Evolutionary conservation across 2,329 filamentous ascomycete species (phyloP), one percentile per base, ranked within the genome.

Genomic region (Domatiomyces catenatus): DNA sequence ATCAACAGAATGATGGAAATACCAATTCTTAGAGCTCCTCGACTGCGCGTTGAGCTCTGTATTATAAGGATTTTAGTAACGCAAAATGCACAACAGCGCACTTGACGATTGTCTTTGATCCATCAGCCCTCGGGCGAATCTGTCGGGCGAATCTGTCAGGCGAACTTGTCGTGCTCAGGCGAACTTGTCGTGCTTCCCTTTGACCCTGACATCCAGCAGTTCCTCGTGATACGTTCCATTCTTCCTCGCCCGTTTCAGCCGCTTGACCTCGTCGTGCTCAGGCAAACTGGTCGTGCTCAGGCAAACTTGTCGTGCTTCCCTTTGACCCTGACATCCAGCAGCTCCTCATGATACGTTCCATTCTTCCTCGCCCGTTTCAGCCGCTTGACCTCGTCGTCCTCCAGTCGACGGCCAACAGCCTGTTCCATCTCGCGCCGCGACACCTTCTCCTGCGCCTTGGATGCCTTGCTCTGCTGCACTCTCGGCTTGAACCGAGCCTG

Each of bases 401-500:
- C 77, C 49, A 95, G 66, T 51, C 72, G 74, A 54, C 88, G 71
- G 1, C 89, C 89, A 0, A 83, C 86, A 2, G 84, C 81, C 45
- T 80, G 81, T 68, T 95, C 89, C 46, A 95, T 70, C 68, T 95
- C 87, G 61, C 83, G 83, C 54, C 85, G 76, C 61, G 82, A 90
- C 51, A 98, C 86, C 71, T 90, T 94, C 60, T 90, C 82, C 58
- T 77, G 75, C 0, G 85, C 84, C 70, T 84, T 92, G 56, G 86
- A 84, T 63, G 89, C 87, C 68, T 89, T 93, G 0, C 75, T 78
- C 8, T 83, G 83, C 67, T 83, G 85, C 45, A 92, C 67, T 55
- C 77, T 77, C 7, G 90, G 89, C 72, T 95, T 95, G 71, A 94
- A 96, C 48, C 86, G 76, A 19, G 90, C 87, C 70, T 96, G 90